These are phyloP conservation scores for Setaria italica DNA, from an alignment of 202 grass and related monocot species.

Conservation along the genomic window DNA sequence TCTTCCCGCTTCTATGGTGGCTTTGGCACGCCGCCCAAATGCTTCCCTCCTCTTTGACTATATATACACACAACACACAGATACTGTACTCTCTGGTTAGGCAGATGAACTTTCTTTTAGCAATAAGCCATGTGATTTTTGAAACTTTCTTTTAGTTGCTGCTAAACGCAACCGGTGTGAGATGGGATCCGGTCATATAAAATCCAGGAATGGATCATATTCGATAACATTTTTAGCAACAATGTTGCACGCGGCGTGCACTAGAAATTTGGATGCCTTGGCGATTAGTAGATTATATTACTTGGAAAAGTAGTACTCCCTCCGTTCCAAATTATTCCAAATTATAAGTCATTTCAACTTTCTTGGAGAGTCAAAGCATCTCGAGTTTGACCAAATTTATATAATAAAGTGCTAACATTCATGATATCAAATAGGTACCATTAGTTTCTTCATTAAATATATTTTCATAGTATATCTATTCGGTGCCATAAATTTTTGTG, in stretches of 20 bases:
- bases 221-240: not conserved
- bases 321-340: too few relatives aligned
- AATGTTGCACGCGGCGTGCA: not conserved
- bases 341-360: too few relatives aligned
- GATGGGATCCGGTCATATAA: not conserved
- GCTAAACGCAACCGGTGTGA: not conserved
- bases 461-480: too few relatives aligned
- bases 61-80: not conserved
- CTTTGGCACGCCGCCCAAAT: not conserved
- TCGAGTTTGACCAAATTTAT: too few relatives aligned
- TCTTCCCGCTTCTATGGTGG: constrained; percentile 14
- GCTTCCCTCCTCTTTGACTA: not conserved
- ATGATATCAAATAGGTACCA: too few relatives aligned
- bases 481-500: too few relatives aligned
- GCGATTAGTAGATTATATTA: not conserved
- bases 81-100: too few relatives aligned
- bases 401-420: not conserved
- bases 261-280: not conserved
- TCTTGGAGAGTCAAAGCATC: too few relatives aligned
- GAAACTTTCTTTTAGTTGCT: not conserved
- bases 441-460: too few relatives aligned
- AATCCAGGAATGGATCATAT: constrained; percentile 4
- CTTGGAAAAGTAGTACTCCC: not conserved
- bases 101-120: not conserved
- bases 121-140: not conserved